Base-by-base conservation (phyloP, 2,329 filamentous ascomycete genomes). In the Cryoendolithus antarcticus region DNA sequence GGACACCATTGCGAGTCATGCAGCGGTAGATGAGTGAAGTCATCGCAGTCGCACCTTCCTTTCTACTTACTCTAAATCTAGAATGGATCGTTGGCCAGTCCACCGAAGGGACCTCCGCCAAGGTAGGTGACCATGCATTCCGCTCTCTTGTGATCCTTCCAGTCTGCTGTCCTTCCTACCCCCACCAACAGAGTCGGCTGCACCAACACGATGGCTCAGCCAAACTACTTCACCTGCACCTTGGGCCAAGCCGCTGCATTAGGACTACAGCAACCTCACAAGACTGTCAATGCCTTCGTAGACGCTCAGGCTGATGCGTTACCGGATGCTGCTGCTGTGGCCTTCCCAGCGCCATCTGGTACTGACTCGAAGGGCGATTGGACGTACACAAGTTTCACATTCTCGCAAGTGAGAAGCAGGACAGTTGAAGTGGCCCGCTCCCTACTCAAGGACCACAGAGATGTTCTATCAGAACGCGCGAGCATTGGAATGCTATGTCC, bases 161-260 rank as follows among this genome's bases (percentile, higher is more conserved):
- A n/a, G 10, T 32, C 30, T 12, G 3, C 12, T 12, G 30, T 32
- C 30, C 12, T 32, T 12, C 12, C 12, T 6, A 12, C 30, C 12
- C 12, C 12, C 30, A 32, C 30, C 12, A 32, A 32, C 15, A 19
- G 15, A 19, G 15, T 19, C 15, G 15, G 15, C 15, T 19, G 15
- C 3, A 19, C 15, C 33, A 21, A 11, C n/a, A 29, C 12, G 21
- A 48, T 47, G 42, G 37, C 43, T 34, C 38, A 52, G 8, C 39
- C 49, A 7, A 75, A 70, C 42, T 77, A 78, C 54, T 79, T 79
- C 49, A 69, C 69, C 3, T 79, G 75, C 53, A 77, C 74, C 0
- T 62, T 80, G 2, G 75, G 72, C 1, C 65, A 78, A 51, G 72
- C 73, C 8, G 58, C 62, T 1, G 44, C 45, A 2, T 46, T 68